A percentile compares a stretch with the other conserved stretches of the same genome.
These are phyloP conservation scores for Posidonia australis DNA, from an alignment of 106 monocot genomes.

Conservation along the genomic window DNA sequence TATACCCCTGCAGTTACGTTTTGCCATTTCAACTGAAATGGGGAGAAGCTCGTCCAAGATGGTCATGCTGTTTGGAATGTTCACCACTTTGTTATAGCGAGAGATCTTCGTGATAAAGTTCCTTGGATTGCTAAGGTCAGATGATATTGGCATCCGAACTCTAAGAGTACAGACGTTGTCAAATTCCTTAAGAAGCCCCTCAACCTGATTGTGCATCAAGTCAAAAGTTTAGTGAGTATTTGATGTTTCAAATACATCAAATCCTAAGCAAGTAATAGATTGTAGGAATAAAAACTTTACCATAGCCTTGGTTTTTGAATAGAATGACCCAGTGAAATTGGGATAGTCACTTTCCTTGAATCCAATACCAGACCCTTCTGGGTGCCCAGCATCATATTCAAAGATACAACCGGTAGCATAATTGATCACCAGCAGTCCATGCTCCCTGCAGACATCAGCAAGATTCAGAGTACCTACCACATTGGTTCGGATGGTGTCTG, in stretches of 20 bases:
- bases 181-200: constrained; percentile 11
- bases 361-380: constrained; percentile 8
- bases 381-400: constrained; percentile 7
- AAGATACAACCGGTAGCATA: constrained; percentile 17
- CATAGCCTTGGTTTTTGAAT: constrained; percentile 21
- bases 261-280: not conserved
- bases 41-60: constrained; percentile 10
- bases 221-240: not conserved
- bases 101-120: constrained; percentile 3
- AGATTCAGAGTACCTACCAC: constrained; percentile 12
- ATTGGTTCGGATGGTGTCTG: constrained; percentile 32
- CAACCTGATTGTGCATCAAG: constrained; percentile 4
- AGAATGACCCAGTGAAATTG: constrained; percentile 16
- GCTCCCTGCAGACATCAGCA: constrained; percentile 7
- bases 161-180: constrained; percentile 18
- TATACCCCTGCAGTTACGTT: constrained; percentile 2
- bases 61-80: constrained; percentile 6
- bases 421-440: constrained; percentile 9
- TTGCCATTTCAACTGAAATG: constrained; percentile 12
- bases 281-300: not conserved
- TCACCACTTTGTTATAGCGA: not conserved
- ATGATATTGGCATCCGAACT: constrained; percentile 18
- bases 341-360: constrained; percentile 14
- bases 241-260: not conserved
- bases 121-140: constrained; percentile 7